Evolutionary conservation across 108 stramenopile species (phyloP).

Genomic region (Parietichytrium sp.): DNA sequence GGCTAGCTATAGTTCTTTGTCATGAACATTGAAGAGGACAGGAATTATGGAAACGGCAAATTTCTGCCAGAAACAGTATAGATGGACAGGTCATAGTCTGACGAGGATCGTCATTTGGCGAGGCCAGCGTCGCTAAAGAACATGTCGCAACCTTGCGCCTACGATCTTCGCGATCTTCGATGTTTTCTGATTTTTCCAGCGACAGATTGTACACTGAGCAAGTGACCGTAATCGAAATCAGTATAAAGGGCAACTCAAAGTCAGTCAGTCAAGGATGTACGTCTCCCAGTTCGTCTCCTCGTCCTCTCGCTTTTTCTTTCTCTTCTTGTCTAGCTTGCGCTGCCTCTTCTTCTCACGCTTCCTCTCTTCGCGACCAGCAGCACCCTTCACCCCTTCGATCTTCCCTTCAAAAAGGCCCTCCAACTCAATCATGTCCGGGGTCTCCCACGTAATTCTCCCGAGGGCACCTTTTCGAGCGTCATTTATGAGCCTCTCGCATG

Average conservation of each 20-base stretch:
- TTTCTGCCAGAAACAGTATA: too few relatives aligned
- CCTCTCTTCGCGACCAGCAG: not conserved
- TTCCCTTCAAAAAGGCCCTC: not conserved
- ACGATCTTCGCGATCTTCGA: not conserved
- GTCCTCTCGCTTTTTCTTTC: not conserved
- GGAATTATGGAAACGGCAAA: too few relatives aligned
- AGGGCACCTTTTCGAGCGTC: not conserved
- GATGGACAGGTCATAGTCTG: too few relatives aligned
- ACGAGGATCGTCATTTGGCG: too few relatives aligned
- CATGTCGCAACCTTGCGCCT: not conserved
- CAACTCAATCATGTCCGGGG: not conserved
- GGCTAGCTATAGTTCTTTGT: not conserved
- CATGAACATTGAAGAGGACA: too few relatives aligned
- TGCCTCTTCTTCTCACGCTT: not conserved
- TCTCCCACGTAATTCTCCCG: not conserved
- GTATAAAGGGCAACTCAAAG: not conserved
- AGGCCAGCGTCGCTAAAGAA: too few relatives aligned
- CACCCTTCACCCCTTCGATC: not conserved
- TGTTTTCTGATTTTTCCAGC: not conserved
- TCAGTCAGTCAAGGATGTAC: not conserved
- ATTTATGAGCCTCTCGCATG: not conserved
- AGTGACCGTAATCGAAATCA: not conserved
- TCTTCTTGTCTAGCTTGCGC: not conserved
- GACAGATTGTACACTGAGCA: not conserved
- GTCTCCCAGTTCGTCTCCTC: not conserved